Evolutionary conservation across 2,329 filamentous ascomycete genomes (phyloP).

Genomic region (Didymella pomorum): DNA sequence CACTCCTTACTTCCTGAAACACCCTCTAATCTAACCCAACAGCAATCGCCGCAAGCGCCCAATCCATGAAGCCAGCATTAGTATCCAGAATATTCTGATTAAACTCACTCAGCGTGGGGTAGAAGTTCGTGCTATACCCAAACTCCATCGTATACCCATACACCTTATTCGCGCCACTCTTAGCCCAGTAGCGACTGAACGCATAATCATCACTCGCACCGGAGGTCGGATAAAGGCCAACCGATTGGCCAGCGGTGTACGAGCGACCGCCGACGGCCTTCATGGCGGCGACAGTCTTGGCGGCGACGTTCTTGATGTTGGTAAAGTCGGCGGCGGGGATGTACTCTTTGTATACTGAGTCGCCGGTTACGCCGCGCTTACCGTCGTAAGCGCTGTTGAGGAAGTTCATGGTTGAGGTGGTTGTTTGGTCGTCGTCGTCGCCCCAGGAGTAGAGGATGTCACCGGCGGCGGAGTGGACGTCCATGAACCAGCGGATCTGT

Average conservation of each 20-base stretch:
- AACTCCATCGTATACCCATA: conserved; percentile 53
- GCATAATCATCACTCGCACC: conserved; percentile 53
- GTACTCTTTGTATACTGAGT: conserved; percentile 62
- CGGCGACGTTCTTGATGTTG: conserved; percentile 46
- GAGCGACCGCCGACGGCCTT: conserved; percentile 48
- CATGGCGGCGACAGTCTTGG: conserved; percentile 48
- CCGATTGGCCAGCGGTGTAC: conserved; percentile 45
- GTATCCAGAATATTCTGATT: conserved; percentile 53
- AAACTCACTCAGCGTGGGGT: conserved; percentile 52
- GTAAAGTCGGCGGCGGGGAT: conserved; percentile 47
- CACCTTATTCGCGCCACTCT: conserved; percentile 49
- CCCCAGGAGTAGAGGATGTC: conserved; percentile 66
- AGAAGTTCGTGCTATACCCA: conserved; percentile 53
- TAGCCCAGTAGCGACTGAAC: conserved; percentile 49
- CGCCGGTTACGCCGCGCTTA: conserved; percentile 58
- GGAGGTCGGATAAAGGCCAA: conserved; percentile 50
- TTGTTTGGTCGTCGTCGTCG: conserved; percentile 62
- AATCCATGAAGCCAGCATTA: conserved; percentile 54
- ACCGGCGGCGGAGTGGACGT: conserved; percentile 64
- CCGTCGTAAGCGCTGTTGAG: conserved; percentile 61
- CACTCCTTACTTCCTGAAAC: conserved; percentile 1
- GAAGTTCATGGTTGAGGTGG: conserved; percentile 60
- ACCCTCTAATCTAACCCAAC: conserved; percentile 34
- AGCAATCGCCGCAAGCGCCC: conserved; percentile 48
- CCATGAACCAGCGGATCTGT: conserved; percentile 63